Conservation (phyloP, 768 basidiomycete genomes). For the Hygrophorus pudorinus region DNA sequence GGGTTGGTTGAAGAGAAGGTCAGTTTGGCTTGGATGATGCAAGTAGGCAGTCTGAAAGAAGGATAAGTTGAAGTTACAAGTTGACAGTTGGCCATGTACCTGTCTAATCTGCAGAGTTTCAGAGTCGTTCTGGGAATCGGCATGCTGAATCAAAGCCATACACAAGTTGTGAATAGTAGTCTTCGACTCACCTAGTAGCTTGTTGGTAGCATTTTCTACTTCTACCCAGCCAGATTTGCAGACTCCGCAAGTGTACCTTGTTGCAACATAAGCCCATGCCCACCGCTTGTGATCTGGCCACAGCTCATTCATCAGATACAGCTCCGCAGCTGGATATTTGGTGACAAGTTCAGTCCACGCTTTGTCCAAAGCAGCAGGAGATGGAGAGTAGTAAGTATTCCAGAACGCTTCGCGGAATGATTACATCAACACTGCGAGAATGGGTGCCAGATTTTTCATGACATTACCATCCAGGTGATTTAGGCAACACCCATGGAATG, state of each 20-base stretch:
- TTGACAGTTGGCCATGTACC: slow-evolving; percentile 8
- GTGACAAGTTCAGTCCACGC: slow-evolving; percentile 12
- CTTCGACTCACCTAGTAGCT: slow-evolving; percentile 16
- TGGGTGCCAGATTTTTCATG: slow-evolving; percentile 12
- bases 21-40: slow-evolving; percentile 17
- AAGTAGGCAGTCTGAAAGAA: slow-evolving; percentile 15
- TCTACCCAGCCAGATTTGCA: slow-evolving; percentile 24
- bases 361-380: slow-evolving; percentile 20
- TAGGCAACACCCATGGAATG: slow-evolving; percentile 22
- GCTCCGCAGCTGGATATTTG: slow-evolving; percentile 10
- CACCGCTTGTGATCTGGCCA: slow-evolving; percentile 22
- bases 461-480: slow-evolving; percentile 22
- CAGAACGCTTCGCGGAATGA: slow-evolving; percentile 20
- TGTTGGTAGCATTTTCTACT: slow-evolving; percentile 20
- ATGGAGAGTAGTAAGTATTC: slow-evolving; percentile 18
- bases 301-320: slow-evolving; percentile 20
- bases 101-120: slow-evolving; percentile 15
- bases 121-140: slow-evolving; percentile 16
- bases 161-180: slow-evolving; percentile 3
- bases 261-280: slow-evolving; percentile 24
- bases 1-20: slow-evolving; percentile 18
- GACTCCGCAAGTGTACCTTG: slow-evolving; percentile 22
- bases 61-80: not conserved
- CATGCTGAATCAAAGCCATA: slow-evolving; percentile 13
- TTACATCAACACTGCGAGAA: slow-evolving; percentile 12